A percentile compares a stretch with the other conserved stretches of the same genome.
These are phyloP conservation scores for Pyrus betulifolia DNA, from an alignment of 306 rosid species.

Conservation along the genomic window DNA sequence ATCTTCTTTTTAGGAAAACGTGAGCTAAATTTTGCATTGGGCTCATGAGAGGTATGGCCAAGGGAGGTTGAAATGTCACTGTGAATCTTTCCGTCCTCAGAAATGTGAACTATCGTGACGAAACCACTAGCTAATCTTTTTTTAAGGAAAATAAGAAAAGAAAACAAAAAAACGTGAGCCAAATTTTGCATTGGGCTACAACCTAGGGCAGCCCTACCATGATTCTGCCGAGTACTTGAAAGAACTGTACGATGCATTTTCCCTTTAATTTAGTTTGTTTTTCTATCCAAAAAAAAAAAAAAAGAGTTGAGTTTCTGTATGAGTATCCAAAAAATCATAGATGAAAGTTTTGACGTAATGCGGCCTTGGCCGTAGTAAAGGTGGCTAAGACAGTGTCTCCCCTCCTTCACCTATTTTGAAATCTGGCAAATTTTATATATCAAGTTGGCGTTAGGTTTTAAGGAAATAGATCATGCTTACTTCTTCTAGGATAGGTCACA, in stretches of 20 bases:
- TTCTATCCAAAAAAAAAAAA: too few relatives aligned
- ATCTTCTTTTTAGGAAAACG: neutral
- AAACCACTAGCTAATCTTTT: rapidly evolving
- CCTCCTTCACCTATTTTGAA: too few relatives aligned
- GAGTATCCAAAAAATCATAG: neutral
- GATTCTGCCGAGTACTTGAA: too few relatives aligned
- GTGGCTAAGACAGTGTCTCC: too few relatives aligned
- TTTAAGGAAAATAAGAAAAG: neutral
- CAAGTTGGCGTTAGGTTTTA: too few relatives aligned
- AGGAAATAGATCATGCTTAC: too few relatives aligned
- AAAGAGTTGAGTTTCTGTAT: neutral
- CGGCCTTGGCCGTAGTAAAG: too few relatives aligned
- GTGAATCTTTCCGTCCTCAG: rapidly evolving
- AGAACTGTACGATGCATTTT: neutral
- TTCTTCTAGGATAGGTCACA: too few relatives aligned
- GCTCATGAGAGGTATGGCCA: rapidly evolving
- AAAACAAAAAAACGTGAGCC: neutral
- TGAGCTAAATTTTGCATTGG: neutral
- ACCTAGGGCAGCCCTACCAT: too few relatives aligned
- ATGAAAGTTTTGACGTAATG: neutral
- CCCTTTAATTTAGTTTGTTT: neutral
- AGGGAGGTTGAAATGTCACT: rapidly evolving
- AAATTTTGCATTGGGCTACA: neutral
- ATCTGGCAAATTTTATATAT: too few relatives aligned
- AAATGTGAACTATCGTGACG: rapidly evolving